Base-by-base conservation (phyloP, 2,329 filamentous ascomycete species). In the Conoideocrella luteorostrata region DNA sequence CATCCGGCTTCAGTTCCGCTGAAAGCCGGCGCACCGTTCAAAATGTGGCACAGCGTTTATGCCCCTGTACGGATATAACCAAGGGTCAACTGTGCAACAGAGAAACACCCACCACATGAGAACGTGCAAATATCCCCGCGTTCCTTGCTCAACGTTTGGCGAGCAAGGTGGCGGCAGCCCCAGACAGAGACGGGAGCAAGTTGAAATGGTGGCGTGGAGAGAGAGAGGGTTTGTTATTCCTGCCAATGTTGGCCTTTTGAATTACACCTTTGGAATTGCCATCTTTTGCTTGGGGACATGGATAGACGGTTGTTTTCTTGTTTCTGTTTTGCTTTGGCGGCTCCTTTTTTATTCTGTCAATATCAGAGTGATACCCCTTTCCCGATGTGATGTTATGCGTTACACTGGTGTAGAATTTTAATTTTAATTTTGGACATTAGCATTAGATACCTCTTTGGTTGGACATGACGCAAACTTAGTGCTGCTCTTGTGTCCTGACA, bases 1-100 rank as follows among this genome's bases (percentile, higher is more conserved):
- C 54, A 76, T 84, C 28, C 72, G 80, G 50, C 63, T 85, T 55
- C 73, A 77, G 50, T 84, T 85, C 36, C 46, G 32, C 26, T 48
- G 43, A 45, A 30, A n/a, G 12, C 18, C 5, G 21, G 3, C 28
- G 17, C 17, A 23, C 20, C 17, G 18, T 40, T 30, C n/a, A n/a
- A 15, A 15, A 23, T 18, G 29, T n/a, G 5, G 30, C n/a, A n/a
- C n/a, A n/a, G n/a, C n/a, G n/a, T n/a, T n/a, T n/a, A n/a, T n/a
- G n/a, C n/a, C n/a, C n/a, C n/a, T n/a, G n/a, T n/a, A n/a, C n/a
- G n/a, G n/a, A n/a, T n/a, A n/a, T n/a, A n/a, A n/a, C n/a, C n/a
- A 23, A 18, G 15, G 34, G 18, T 37, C 7, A 22, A 9, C 10
- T 9, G 34, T 24, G 34, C 11, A 22, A 37, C 34, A 37, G n/a